Evolutionary conservation across 2,329 filamentous ascomycete genomes (phyloP), one percentile per base, ranked within the genome.

Genomic region (Chalaropsis thielavioides): DNA sequence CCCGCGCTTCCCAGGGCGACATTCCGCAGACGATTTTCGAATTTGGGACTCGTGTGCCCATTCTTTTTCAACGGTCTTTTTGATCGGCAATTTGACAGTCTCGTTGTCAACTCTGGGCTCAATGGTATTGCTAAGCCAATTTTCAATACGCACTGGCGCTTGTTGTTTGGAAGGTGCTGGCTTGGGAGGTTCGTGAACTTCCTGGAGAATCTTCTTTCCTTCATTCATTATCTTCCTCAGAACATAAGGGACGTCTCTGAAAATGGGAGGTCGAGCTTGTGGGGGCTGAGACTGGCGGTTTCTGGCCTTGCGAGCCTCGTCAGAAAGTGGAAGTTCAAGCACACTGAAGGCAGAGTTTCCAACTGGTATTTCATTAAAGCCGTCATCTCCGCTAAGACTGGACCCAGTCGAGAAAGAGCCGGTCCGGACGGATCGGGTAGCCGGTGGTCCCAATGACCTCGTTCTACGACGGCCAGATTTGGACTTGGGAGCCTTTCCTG

Each of bases 281-380:
- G 73, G 11, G 13, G 60, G 41, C 41, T 44, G 60, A 3, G 60
- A 19, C 31, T 73, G 71, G 77, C 75, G 44, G 72, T 70, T 66
- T 71, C 72, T 22, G 11, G 63, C 54, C 65, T 76, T 78, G 35
- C 74, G 73, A n/a, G 77, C 74, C 63, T 80, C 75, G 5, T 77
- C 77, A 22, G 77, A 76, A 0, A 80, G 70, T 0, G 83, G 78
- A 1, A 86, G 72, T 63, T 86, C 83, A 6, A 86, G 75, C 69
- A 83, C 83, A 68, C 82, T 86, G 69, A 87, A 86, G n/a, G 84
- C 84, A 19, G 84, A 86, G 68, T 82, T 81, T 5, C 84, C 84
- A 71, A 85, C 80, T 0, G 83, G 83, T 61, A 86, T 85, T 13
- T 86, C 83, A 19, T 78, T 62, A 8, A 59, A 19, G 40, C 40